Conservation (phyloP, 495 filamentous ascomycete species). For the Daldinia vernicosa region DNA sequence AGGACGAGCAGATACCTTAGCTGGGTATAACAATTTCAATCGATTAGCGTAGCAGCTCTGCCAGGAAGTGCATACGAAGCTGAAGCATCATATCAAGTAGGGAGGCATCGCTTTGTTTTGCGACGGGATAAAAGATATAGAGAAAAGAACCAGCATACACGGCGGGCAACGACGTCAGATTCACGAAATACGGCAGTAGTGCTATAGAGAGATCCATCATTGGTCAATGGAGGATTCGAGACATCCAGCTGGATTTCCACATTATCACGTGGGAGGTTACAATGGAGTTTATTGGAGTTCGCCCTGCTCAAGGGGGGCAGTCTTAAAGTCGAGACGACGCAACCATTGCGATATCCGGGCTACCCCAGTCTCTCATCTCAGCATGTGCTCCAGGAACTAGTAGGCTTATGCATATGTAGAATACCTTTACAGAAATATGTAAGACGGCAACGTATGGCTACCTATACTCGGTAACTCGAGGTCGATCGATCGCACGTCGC, state of each 20-base stretch:
- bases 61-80: background rate
- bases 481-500: conserved; percentile 7
- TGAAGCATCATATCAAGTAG: background rate
- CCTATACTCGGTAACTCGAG: background rate
- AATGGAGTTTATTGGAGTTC: conserved; percentile 1
- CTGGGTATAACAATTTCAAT: background rate
- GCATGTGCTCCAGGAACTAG: background rate
- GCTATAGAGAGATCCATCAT: background rate
- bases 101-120: conserved; percentile 6
- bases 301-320: background rate
- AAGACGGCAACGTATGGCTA: background rate
- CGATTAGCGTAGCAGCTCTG: background rate
- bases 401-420: background rate
- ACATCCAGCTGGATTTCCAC: conserved; percentile 12
- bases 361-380: background rate
- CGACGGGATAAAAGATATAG: background rate
- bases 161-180: conserved; percentile 21
- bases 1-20: conserved; percentile 15
- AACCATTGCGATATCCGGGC: conserved; percentile 21
- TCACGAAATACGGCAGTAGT: conserved; percentile 15
- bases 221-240: conserved; percentile 10
- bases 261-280: conserved; percentile 24
- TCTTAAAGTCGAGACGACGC: conserved; percentile 31
- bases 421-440: background rate
- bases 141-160: conserved; percentile 12